Evolutionary conservation across 2,329 filamentous ascomycete genomes (phyloP).

Genomic region (Neofusicoccum cordaticola): DNA sequence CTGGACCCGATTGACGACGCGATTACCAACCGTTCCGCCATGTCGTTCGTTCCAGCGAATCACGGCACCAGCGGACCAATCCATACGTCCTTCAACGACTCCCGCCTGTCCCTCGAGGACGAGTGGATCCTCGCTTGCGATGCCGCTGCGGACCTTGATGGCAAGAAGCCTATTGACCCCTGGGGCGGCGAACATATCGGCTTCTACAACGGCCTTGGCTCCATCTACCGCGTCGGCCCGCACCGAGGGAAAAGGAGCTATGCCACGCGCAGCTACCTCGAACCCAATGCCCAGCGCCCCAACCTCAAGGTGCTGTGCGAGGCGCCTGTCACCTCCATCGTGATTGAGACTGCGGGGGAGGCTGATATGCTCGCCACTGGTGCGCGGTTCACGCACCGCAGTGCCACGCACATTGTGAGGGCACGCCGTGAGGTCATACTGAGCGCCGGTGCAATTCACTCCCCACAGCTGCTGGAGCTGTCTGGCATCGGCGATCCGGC

Average conservation of each 20-base stretch:
- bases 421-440: slow-evolving; percentile 23
- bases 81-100: slow-evolving; percentile 36
- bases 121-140: slow-evolving; percentile 25
- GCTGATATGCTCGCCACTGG: not conserved
- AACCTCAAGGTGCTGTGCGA: not conserved
- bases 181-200: slow-evolving; percentile 38
- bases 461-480: slow-evolving; percentile 29
- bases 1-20: slow-evolving; percentile 32
- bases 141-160: slow-evolving; percentile 26
- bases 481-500: slow-evolving; percentile 25
- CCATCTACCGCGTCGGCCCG: slow-evolving; percentile 26
- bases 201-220: slow-evolving; percentile 32
- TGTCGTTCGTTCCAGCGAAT: slow-evolving; percentile 21
- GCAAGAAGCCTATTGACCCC: slow-evolving; percentile 33
- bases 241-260: slow-evolving; percentile 36
- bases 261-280: slow-evolving; percentile 30
- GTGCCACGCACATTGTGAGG: slow-evolving; percentile 23
- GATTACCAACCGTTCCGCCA: slow-evolving; percentile 26
- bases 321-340: not conserved
- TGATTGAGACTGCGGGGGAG: not conserved
- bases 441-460: slow-evolving; percentile 25
- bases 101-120: slow-evolving; percentile 23
- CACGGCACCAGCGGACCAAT: slow-evolving; percentile 34
- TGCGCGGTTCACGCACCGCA: not conserved
- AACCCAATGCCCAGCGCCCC: not conserved